Base-by-base conservation (phyloP, 805 yeast genomes). In the Nakazawaea wickerhamii region DNA sequence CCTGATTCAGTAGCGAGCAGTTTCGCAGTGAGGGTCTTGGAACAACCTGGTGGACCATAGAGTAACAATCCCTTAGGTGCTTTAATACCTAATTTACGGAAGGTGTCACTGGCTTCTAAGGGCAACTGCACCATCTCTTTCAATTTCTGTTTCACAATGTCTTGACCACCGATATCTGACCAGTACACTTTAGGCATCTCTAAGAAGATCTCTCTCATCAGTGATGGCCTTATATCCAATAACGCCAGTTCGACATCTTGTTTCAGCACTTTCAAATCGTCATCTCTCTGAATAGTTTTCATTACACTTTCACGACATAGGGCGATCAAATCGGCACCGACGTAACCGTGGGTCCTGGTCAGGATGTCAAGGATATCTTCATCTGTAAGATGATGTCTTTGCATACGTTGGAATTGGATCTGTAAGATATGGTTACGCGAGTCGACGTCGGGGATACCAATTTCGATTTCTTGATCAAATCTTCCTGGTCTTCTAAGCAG, bases 1-100 rank as follows among this genome's bases (percentile, higher is more conserved):
- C 97, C 97, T 1, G 96, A 84, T 62, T 91, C 99, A 0, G 96
- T 85, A 0, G 98, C 98, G 23, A 91, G 65, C 0, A 97, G 97
- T 56, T 91, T 91, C 2, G 97, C 98, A 0, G 95, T 87, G 48
- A 91, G 63, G 0, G 99, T 91, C 55, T 91, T 91, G 9, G 97
- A 90, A 65, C 98, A 91, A 13, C 99, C 99, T 0, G 99, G 98
- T 1, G 99, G 99, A 0, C 99, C 99, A 60, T 93, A 93, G 17
- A 93, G 67, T 36, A 93, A 62, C 1, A 93, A 84, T 28, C 99
- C 99, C 51, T 87, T 84, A 3, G 99, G 99, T 0, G 98, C 89
- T 33, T 76, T 68, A 3, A 93, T 81, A 0, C 98, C 98, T 11
- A 93, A 68, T 32, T 74, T 67, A 15, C 68, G 68, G 59, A 93